Conservation (phyloP, 1,284 basidiomycete genomes). For the Omphalotus olearius region DNA sequence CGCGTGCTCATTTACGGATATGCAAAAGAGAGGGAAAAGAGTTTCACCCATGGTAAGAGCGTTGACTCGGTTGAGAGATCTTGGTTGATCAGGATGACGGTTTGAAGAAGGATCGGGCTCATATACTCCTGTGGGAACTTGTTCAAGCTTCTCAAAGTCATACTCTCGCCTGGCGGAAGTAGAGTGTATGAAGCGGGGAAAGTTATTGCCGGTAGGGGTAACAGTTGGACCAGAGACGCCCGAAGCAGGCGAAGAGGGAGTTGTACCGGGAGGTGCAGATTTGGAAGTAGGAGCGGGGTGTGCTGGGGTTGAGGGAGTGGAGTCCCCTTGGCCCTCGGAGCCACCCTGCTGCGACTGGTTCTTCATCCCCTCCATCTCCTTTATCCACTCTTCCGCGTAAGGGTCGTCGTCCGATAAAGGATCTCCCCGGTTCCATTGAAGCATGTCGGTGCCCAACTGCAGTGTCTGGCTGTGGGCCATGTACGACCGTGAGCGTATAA, state of each 20-base stretch:
- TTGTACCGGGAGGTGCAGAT: conserved; percentile 19
- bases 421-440: conserved; percentile 5
- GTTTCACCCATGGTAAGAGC: conserved; percentile 38
- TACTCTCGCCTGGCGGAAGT: conserved; percentile 4
- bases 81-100: background rate
- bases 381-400: conserved; percentile 10
- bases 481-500: conserved; percentile 61
- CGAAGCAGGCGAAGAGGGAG: conserved; percentile 28
- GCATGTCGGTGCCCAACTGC: conserved; percentile 9
- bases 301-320: conserved; percentile 20
- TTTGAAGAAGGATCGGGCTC: background rate
- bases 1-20: conserved; percentile 87
- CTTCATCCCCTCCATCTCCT: background rate
- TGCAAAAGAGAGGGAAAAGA: conserved; percentile 78
- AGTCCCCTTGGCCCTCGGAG: conserved; percentile 13
- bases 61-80: background rate
- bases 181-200: conserved; percentile 28
- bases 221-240: conserved; percentile 26
- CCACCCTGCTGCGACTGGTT: background rate
- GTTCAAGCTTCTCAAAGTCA: too few relatives aligned
- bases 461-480: conserved; percentile 27
- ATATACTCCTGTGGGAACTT: background rate
- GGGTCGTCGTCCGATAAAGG: conserved; percentile 5
- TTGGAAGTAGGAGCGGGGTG: conserved; percentile 22
- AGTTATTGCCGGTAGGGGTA: conserved; percentile 17